These are phyloP conservation scores for Ophidiomyces ophidiicola DNA, from an alignment of 2,329 filamentous ascomycete genomes.

Conservation along the genomic window DNA sequence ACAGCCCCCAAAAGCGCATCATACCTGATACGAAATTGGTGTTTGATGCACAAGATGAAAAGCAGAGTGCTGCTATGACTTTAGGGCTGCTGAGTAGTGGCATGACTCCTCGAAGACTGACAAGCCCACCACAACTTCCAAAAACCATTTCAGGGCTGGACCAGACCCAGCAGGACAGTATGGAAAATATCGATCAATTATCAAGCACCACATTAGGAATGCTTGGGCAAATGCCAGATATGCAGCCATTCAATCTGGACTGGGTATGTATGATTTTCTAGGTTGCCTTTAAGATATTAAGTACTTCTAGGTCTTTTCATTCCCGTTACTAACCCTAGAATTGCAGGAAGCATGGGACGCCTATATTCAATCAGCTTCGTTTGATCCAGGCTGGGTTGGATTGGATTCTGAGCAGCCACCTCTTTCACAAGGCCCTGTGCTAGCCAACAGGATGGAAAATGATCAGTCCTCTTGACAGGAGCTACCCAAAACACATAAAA, in stretches of 20 bases:
- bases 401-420: conserved; percentile 24
- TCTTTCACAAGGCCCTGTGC: neutral
- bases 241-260: conserved; percentile 44
- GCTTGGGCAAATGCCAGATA: conserved; percentile 45
- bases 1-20: conserved; percentile 19
- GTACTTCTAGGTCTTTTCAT: neutral
- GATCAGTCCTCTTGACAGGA: no score
- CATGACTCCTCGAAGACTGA: conserved; percentile 39
- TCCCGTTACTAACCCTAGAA: neutral
- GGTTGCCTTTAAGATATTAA: neutral
- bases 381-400: conserved; percentile 33
- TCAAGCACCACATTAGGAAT: conserved; percentile 42
- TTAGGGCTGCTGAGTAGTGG: conserved; percentile 56
- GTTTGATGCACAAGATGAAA: conserved; percentile 41
- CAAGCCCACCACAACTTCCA: conserved; percentile 22
- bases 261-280: conserved; percentile 42
- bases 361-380: conserved; percentile 50
- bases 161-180: conserved; percentile 19
- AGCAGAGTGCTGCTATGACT: conserved; percentile 57
- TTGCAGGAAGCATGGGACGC: conserved; percentile 55
- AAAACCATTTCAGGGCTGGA: conserved; percentile 23
- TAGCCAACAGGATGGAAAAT: neutral
- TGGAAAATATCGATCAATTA: conserved; percentile 24
- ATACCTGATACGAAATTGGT: conserved; percentile 19
- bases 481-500: no score